Evolutionary conservation across 31 red algal species (phyloP), one percentile per base, ranked within the genome.

Genomic region (Odonthalia washingtoniensis): DNA sequence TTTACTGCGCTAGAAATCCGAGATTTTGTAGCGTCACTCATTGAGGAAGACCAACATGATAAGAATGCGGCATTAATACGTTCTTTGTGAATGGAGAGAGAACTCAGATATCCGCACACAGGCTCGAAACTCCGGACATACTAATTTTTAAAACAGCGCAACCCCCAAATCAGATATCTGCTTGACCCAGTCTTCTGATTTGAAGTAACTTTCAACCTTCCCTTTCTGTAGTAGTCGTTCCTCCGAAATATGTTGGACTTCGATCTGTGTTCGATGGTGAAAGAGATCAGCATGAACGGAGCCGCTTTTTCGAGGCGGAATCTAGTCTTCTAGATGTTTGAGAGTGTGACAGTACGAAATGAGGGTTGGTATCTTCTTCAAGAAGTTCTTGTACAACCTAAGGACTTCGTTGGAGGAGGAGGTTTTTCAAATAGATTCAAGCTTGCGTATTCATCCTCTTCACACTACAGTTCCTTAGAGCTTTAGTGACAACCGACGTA

Each of bases 11-110:
- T n/a, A n/a, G n/a, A n/a, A n/a, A n/a, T n/a, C n/a, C n/a, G n/a
- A 9, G 49, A 57, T 21, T 57, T 57, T 57, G 49, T 57, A 21
- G 12, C 12, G 21, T 57, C 49, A 49, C 76, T 91, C 53, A 84
- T 74, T 49, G 86, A 62, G 21, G 68, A 90, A 36, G 89, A 90
- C 97, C 97, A 99, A 79, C 97, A 99, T 37, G 93, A 95, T 37
- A 99, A 82, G 82, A 99, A 99, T 9, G 94, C 97, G 1, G 97
- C 86, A 79, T 99, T 97, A 46, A 95, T 26, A 99, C 67, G 45
- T 95, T 78, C 32, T 88, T 90, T 17, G 89, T 87, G 64, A 99
- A 89, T 30, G 86, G 88, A 36, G 94, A 88, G 85, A 36, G 74
- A n/a, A n/a, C n/a, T n/a, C n/a, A n/a, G n/a, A n/a, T n/a, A n/a